Base-by-base conservation (phyloP, 2,329 filamentous ascomycete species). In the Fusarium sp. region DNA sequence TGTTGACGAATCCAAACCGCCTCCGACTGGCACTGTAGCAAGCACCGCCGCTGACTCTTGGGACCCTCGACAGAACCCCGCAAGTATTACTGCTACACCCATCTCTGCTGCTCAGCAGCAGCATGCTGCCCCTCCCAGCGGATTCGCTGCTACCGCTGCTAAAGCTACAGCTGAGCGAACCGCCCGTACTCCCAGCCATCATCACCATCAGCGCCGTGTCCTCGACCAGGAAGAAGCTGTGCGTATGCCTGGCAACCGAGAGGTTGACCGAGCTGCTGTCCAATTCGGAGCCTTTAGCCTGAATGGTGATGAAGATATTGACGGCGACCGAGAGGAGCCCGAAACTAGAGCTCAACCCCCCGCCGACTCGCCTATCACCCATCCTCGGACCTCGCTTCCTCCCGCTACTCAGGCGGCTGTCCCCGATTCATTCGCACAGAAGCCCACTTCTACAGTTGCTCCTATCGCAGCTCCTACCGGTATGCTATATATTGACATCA, bases 201-300 rank as follows among this genome's bases (percentile, higher is more conserved):
- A 77, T 26, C 76, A 76, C n/a, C 75, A 78, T 39, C 93, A 97
- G 82, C 91, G 96, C 75, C 93, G 94, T 79, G 89, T 98, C 61
- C 88, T 97, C 79, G 95, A 98, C 78, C 96, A 99, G 81, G 95
- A 98, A 83, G 96, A 99, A 85, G 94, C 96, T 67, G 96, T 99
- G 45, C 95, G 98, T 74, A 98, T 99, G 96, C 96, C 96, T 51
- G 95, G 94, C 69, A 98, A 98, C 85, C 95, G 96, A 76, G 95
- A 96, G 60, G 93, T 99, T 35, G 96, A 98, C 81, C 92, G 95
- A 78, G 91, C 96, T 75, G 93, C 95, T 56, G 95, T 99, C 55
- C 96, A 98, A 81, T 99, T 99, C 82, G 96, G 96, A 73, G 97
- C 95, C 82, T 94, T 99, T 87, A 97, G 93, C 80, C 84, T 99